phyloP scores from a whole-genome alignment of 345 rosid species.

The Syzygium oleosum region DNA sequence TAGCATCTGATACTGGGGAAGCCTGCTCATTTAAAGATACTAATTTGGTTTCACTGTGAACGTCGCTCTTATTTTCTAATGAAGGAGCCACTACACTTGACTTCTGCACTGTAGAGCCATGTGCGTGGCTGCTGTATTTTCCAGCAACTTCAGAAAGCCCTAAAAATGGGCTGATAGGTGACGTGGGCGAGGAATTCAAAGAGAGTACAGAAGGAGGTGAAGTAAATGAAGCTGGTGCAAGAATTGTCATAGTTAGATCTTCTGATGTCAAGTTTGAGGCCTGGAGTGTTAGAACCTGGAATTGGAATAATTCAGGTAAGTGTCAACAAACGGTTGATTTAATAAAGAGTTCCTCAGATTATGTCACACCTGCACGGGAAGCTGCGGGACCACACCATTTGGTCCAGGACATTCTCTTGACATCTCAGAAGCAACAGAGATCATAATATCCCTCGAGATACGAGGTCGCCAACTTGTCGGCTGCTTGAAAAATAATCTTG shows the following conservation, averaged over 20 bases:
- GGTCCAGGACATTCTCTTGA: conserved; percentile 50
- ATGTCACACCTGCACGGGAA: conserved; percentile 79
- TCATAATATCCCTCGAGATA: conserved; percentile 72
- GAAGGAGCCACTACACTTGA: conserved; percentile 15
- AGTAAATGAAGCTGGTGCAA: conserved; percentile 84
- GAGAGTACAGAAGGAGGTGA: conserved; percentile 85
- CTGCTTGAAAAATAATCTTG: conserved; percentile 85
- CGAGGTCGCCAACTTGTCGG: conserved; percentile 82
- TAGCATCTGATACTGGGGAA: conserved; percentile 48
- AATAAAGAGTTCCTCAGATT: neutral
- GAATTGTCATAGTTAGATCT: conserved; percentile 87
- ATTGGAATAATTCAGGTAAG: neutral
- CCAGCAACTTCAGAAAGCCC: conserved; percentile 53
- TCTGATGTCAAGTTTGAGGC: conserved; percentile 91
- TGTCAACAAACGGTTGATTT: neutral
- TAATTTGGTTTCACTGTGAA: conserved; percentile 17
- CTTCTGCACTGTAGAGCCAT: conserved; percentile 18
- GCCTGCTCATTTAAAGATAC: conserved; percentile 30
- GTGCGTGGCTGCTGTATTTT: conserved; percentile 14
- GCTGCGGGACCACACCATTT: conserved; percentile 58
- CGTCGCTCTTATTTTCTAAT: conserved; percentile 20
- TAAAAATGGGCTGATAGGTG: conserved; percentile 57
- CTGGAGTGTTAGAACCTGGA: conserved; percentile 85
- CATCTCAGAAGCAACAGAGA: conserved; percentile 87
- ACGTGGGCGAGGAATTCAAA: conserved; percentile 59